Percentiles rank a stretch among this genome's conserved stretches.
Conservation (phyloP, 78 protist species). For the Creolimax fragrantissima region DNA sequence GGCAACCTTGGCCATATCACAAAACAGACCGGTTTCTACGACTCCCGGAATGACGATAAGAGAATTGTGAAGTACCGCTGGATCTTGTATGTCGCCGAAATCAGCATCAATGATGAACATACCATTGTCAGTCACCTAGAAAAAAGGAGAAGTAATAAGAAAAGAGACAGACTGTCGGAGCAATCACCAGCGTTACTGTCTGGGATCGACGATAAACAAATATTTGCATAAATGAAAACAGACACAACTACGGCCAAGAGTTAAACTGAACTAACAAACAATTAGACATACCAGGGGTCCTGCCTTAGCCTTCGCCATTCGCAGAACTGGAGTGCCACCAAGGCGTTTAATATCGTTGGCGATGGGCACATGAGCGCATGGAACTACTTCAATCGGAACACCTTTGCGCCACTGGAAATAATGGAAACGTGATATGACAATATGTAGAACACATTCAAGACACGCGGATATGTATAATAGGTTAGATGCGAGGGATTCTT, state of each 20-base stretch:
- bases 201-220: not conserved
- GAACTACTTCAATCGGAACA: slow-evolving; percentile 73
- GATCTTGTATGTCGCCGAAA: slow-evolving; percentile 38
- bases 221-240: not conserved
- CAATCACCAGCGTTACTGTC: not conserved
- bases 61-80: not conserved
- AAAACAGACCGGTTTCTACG: slow-evolving; percentile 61
- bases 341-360: not conserved
- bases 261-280: not conserved
- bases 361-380: slow-evolving; percentile 32
- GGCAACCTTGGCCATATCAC: slow-evolving; percentile 40
- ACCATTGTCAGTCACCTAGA: slow-evolving; percentile 55
- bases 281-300: slow-evolving; percentile 64
- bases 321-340: slow-evolving; percentile 5
- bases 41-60: slow-evolving; percentile 64
- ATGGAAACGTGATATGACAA: not conserved
- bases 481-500: not conserved
- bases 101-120: slow-evolving; percentile 61
- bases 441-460: not conserved
- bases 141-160: not conserved
- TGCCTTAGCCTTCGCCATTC: slow-evolving; percentile 65
- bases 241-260: not conserved
- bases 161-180: not conserved
- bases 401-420: slow-evolving; percentile 63
- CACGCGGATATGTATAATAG: not conserved